These are phyloP conservation scores for Ramaria sp. DNA, from an alignment of 768 basidiomycete genomes.

Conservation along the genomic window DNA sequence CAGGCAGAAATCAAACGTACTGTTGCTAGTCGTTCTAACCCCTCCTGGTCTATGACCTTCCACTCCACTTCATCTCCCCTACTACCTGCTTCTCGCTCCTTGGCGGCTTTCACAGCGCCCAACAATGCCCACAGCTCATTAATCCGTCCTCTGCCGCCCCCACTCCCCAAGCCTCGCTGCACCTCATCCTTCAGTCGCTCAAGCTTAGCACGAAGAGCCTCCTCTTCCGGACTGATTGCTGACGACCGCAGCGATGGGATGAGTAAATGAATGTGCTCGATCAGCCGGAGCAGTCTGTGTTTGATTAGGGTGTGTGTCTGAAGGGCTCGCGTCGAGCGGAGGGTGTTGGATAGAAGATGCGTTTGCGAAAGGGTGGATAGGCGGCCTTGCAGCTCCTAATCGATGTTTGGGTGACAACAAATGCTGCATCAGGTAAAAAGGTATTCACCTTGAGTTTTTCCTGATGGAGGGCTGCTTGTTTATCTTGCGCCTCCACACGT, in stretches of 20 bases:
- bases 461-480: conserved; percentile 55
- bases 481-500: conserved; percentile 65
- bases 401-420: neutral
- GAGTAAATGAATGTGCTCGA: conserved; percentile 69
- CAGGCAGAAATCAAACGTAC: conserved; percentile 26
- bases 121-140: conserved; percentile 83
- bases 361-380: conserved; percentile 48
- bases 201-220: conserved; percentile 54
- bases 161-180: conserved; percentile 15
- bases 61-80: conserved; percentile 38
- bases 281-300: conserved; percentile 56
- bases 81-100: conserved; percentile 31
- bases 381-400: conserved; percentile 56
- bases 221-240: conserved; percentile 71
- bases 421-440: neutral
- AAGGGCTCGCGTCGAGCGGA: conserved; percentile 53
- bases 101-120: conserved; percentile 53
- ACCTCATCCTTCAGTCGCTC: conserved; percentile 72
- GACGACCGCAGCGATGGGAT: conserved; percentile 68
- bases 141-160: conserved; percentile 51
- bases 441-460: conserved; percentile 45
- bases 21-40: conserved; percentile 64
- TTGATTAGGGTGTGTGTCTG: conserved; percentile 57
- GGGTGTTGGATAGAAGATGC: conserved; percentile 55
- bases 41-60: conserved; percentile 83